These are phyloP conservation scores for Naumovozyma castellii DNA, from an alignment of 805 yeast species.

Conservation along the genomic window DNA sequence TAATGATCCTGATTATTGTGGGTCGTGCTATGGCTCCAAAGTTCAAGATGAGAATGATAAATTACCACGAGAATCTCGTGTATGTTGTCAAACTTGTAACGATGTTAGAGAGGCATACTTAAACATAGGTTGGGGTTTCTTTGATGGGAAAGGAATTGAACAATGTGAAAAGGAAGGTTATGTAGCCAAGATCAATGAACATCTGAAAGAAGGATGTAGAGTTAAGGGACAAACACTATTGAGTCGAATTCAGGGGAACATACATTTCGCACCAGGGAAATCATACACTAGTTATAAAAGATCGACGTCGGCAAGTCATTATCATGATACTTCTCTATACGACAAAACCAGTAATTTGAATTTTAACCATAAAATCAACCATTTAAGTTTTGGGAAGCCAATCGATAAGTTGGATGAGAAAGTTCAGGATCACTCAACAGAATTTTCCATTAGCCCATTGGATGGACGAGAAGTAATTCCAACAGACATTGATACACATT, in stretches of 20 bases:
- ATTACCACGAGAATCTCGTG: slow-evolving; percentile 32
- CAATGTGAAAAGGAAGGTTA: slow-evolving; percentile 91
- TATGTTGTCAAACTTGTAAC: slow-evolving; percentile 81
- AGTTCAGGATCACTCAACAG: slow-evolving; percentile 31
- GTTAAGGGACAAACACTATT: slow-evolving; percentile 69
- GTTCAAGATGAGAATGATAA: slow-evolving; percentile 43
- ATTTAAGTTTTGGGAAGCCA: slow-evolving; percentile 65
- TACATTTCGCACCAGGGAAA: slow-evolving; percentile 95
- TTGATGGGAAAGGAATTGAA: slow-evolving; percentile 74
- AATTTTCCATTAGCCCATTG: slow-evolving; percentile 47
- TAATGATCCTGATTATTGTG: slow-evolving; percentile 49
- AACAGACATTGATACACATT: slow-evolving; percentile 36
- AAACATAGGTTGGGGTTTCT: slow-evolving; percentile 74
- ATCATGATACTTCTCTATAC: slow-evolving; percentile 77
- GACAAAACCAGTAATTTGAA: slow-evolving; percentile 50
- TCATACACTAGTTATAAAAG: slow-evolving; percentile 38
- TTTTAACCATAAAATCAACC: slow-evolving; percentile 70
- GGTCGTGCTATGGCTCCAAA: slow-evolving; percentile 81
- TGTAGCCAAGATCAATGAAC: slow-evolving; percentile 48
- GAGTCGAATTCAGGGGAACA: slow-evolving; percentile 79
- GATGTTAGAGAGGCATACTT: slow-evolving; percentile 76
- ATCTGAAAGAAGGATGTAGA: slow-evolving; percentile 79
- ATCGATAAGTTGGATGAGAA: slow-evolving; percentile 5
- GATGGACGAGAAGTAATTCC: slow-evolving; percentile 39
- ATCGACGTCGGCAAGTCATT: slow-evolving; percentile 38